These are phyloP conservation scores for Vanrija pseudolonga DNA, from an alignment of 1,284 basidiomycete species.

Conservation along the genomic window DNA sequence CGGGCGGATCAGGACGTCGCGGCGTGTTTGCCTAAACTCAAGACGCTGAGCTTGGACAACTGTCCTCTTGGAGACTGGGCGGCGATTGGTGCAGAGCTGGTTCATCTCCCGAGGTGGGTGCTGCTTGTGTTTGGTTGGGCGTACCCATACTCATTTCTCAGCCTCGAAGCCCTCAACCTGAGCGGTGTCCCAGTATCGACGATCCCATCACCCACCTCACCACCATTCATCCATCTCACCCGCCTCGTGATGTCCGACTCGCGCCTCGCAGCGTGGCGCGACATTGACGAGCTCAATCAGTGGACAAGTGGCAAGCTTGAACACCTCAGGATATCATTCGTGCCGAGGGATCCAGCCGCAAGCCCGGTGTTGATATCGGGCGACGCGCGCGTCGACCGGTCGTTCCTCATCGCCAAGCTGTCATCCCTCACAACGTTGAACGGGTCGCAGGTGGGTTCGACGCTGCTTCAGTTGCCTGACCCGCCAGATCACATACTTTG, in stretches of 20 bases:
- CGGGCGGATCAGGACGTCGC: not conserved
- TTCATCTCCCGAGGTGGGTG: constrained; percentile 55
- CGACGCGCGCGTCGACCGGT: constrained; percentile 50
- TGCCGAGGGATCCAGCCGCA: constrained; percentile 50
- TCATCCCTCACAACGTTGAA: constrained; percentile 64
- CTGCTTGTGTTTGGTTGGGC: not conserved
- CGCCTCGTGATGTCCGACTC: constrained; percentile 53
- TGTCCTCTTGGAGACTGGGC: constrained; percentile 66
- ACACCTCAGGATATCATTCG: constrained; percentile 10
- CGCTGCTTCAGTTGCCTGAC: constrained; percentile 51
- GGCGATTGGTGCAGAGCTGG: constrained; percentile 55
- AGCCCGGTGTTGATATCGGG: constrained; percentile 37
- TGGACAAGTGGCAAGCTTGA: constrained; percentile 13
- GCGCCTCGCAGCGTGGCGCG: constrained; percentile 59
- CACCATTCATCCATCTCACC: constrained; percentile 54
- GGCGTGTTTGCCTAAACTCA: constrained; percentile 45
- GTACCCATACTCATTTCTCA: not conserved
- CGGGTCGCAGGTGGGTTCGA: constrained; percentile 1
- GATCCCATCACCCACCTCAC: constrained; percentile 52
- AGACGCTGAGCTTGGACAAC: constrained; percentile 68
- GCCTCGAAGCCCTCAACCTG: constrained; percentile 63
- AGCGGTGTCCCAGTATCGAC: constrained; percentile 60
- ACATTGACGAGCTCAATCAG: constrained; percentile 63
- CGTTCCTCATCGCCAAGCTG: constrained; percentile 67
- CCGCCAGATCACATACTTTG: constrained; percentile 63